These are phyloP conservation scores for Solanum arcanum DNA, from an alignment of 257 asterid genomes.

Conservation along the genomic window DNA sequence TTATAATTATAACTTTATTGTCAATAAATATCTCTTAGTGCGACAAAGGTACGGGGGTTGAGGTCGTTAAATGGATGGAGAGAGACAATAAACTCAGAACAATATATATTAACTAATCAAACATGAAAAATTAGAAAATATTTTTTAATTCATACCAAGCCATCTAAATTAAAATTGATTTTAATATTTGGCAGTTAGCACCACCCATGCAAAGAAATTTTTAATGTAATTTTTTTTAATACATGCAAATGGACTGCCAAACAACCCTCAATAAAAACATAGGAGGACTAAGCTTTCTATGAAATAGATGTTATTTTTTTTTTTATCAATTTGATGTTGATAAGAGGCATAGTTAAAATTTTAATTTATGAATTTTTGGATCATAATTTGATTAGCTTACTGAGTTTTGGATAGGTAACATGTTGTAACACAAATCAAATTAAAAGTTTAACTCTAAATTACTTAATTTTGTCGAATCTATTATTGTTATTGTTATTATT, in stretches of 20 bases:
- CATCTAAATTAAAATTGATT: neutral
- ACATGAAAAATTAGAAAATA: neutral
- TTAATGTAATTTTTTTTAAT: neutral
- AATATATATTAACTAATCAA: too few species aligned
- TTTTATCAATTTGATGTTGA: neutral
- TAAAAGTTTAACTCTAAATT: neutral
- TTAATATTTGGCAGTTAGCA: neutral
- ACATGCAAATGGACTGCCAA: neutral
- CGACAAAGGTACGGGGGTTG: neutral
- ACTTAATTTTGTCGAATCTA: too few species aligned
- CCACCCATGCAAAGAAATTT: neutral
- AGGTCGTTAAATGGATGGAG: too few species aligned
- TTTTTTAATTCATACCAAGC: neutral
- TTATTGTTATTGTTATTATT: too few species aligned
- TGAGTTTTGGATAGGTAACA: neutral
- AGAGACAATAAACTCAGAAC: neutral
- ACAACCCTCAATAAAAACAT: neutral
- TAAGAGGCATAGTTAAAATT: neutral
- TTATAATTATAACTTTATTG: too few species aligned
- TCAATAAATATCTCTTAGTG: neutral
- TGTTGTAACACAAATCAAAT: neutral
- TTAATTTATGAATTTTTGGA: neutral
- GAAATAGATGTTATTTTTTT: neutral
- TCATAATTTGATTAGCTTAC: neutral
- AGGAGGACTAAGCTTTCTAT: neutral